Base-by-base conservation (phyloP, 1,284 basidiomycete species). In the Cutaneotrichosporon sp. region DNA sequence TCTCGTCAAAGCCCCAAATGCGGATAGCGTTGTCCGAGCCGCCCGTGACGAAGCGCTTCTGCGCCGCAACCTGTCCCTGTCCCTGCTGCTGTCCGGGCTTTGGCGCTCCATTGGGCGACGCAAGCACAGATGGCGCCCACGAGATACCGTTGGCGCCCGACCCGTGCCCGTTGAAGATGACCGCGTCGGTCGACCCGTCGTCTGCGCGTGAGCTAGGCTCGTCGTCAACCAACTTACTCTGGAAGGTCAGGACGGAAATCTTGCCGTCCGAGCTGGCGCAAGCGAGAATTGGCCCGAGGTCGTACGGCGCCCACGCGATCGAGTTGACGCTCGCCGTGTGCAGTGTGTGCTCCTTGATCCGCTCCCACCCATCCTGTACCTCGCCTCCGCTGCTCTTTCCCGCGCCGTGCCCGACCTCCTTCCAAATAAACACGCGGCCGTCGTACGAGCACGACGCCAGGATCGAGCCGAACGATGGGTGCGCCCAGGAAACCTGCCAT, bases 401-500 rank as follows among this genome's bases (percentile, higher is more conserved):
- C 34, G 70, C 63, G 1, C 69, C 69, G 8, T 61, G 61, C 1
- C 69, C 70, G 18, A 70, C 65, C 65, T 97, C 91, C 73, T 96
- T 97, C 94, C 96, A 98, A 63, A 98, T 94, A 74, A 97, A 83
- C 41, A 97, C 94, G 67, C 96, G 91, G 49, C 94, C 94, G 66
- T 98, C 94, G 74, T 97, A 98, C 4, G 93, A 97, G 72, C 90
- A 96, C 34, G 90, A 94, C 17, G 94, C 94, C 46, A 98, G 84
- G 68, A 98, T 96, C 60, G 89, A 86, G 1, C 94, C 94, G 64
- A 90, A 93, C 72, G 91, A 93, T 8, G 96, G 94, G 68, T 98
- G 93, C 8, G 90, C 94, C 96, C 94, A 98, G n/a, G 92, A 84
- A 45, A 98, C 86, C 73, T 96, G 92, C 93, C 94, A 97, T 35